Base-by-base conservation (phyloP, 1,284 basidiomycete species). In the Mycosarcoma maydis region DNA sequence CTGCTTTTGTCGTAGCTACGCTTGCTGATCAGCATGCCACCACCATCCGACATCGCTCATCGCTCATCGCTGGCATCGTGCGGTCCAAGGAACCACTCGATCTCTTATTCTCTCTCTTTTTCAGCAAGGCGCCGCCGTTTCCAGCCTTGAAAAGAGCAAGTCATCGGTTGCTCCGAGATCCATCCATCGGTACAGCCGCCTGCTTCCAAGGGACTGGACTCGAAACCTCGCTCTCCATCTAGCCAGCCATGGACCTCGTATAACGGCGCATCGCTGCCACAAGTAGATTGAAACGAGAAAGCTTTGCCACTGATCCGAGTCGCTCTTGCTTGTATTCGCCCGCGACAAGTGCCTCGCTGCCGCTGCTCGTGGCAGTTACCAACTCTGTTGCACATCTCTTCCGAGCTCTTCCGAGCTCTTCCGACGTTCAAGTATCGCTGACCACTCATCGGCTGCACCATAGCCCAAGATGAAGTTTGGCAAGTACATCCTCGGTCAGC, bases 401-500 rank as follows among this genome's bases (percentile, higher is more conserved):
- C 36, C 36, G 17, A 16, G 32, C 13, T 34, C 32, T 11, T n/a
- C 6, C 13, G 32, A n/a, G n/a, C n/a, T n/a, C n/a, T n/a, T n/a
- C n/a, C n/a, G n/a, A n/a, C n/a, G n/a, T n/a, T n/a, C 32, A 16
- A 11, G 32, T 2, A 34, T 8, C 32, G 6, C 16, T 6, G 13
- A 16, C 32, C 32, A 34, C 32, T n/a, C n/a, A 16, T 13, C 32
- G 16, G 6, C 2, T 17, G 19, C 24, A 14, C 23, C 50, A 6
- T 13, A 6, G 4, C 17, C 26, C 59, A 64, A 39, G 7, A 70
- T 70, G 67, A 70, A 98, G 94, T 99, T 99, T 83, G 96, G 96
- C 77, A 99, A 99, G 85, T 91, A 94, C 75, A 94, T 99, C 73
- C 93, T 95, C 83, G 90, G 91, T 30, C 91, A 95, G 83, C 94